These are phyloP conservation scores for Hypoxylon fuscum DNA, from an alignment of 495 filamentous ascomycete genomes.

Conservation along the genomic window DNA sequence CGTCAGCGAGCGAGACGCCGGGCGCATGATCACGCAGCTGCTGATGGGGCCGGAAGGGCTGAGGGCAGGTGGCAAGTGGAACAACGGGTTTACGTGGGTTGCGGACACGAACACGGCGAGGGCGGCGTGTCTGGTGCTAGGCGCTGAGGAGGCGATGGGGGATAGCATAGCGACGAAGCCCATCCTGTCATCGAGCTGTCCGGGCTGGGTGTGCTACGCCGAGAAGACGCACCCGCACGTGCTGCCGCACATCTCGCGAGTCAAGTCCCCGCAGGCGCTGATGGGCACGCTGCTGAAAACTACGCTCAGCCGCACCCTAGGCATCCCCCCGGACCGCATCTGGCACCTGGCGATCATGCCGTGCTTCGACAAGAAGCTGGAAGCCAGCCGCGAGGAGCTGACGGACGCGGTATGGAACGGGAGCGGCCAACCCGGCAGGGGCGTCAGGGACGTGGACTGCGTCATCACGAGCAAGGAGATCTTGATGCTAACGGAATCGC, in stretches of 20 bases:
- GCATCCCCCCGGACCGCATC: conserved; percentile 78
- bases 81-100: conserved; percentile 84
- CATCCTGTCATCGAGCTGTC: conserved; percentile 89
- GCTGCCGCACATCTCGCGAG: conserved; percentile 85
- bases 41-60: conserved; percentile 76
- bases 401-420: conserved; percentile 79
- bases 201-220: conserved; percentile 98
- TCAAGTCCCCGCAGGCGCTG: conserved; percentile 94
- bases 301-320: conserved; percentile 72
- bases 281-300: conserved; percentile 91
- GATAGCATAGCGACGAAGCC: conserved; percentile 61
- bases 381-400: conserved; percentile 91
- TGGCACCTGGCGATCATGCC: conserved; percentile 98
- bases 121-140: conserved; percentile 78
- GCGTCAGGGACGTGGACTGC: conserved; percentile 91
- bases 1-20: conserved; percentile 75
- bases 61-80: conserved; percentile 70
- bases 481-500: conserved; percentile 82
- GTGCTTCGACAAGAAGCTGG: conserved; percentile 98
- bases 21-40: conserved; percentile 83
- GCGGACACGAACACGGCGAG: conserved; percentile 85
- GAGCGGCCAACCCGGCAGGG: conserved; percentile 53
- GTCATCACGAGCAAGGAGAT: conserved; percentile 96
- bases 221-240: conserved; percentile 96
- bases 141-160: conserved; percentile 76